These are phyloP conservation scores for Pseudogymnoascus sp. DNA, from an alignment of 2,329 filamentous ascomycete species.

Conservation along the genomic window DNA sequence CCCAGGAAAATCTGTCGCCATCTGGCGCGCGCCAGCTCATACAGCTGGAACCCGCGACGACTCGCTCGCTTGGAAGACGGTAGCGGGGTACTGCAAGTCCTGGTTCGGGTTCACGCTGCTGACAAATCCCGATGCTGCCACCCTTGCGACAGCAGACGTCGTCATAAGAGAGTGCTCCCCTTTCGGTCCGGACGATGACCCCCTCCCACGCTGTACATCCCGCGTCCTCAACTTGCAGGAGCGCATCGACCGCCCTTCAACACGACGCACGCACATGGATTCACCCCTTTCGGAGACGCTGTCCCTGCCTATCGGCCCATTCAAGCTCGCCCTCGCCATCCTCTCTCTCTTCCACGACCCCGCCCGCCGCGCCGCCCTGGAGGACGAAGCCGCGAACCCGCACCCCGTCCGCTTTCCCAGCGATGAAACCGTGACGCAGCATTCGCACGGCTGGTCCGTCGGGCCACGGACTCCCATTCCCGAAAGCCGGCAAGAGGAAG, in stretches of 20 bases:
- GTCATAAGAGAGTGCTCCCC: conserved; percentile 17
- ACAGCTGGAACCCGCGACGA: conserved; percentile 6
- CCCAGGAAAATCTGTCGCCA: conserved; percentile 16
- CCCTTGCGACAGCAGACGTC: conserved; percentile 14
- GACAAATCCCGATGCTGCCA: not conserved
- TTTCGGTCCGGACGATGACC: not conserved
- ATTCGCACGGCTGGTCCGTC: not conserved
- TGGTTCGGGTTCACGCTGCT: conserved; percentile 23
- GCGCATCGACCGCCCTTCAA: conserved; percentile 12
- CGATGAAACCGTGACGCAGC: not conserved
- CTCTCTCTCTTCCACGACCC: conserved; percentile 16
- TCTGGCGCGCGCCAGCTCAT: conserved; percentile 1
- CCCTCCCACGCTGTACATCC: conserved; percentile 2
- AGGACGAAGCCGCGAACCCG: not conserved
- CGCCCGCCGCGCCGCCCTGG: not conserved
- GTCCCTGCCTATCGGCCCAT: conserved; percentile 21
- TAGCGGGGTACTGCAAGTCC: conserved; percentile 21
- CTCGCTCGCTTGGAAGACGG: conserved; percentile 20
- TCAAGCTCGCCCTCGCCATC: conserved; percentile 23
- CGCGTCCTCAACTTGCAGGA: conserved; percentile 20
- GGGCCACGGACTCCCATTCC: not conserved
- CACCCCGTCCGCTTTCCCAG: not conserved
- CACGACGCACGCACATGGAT: not conserved
- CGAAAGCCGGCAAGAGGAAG: not conserved
- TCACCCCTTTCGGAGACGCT: conserved; percentile 10